Evolutionary conservation across 208 protist genomes (phyloP), one percentile per base, ranked within the genome.

Genomic region (Lotmaria passim): DNA sequence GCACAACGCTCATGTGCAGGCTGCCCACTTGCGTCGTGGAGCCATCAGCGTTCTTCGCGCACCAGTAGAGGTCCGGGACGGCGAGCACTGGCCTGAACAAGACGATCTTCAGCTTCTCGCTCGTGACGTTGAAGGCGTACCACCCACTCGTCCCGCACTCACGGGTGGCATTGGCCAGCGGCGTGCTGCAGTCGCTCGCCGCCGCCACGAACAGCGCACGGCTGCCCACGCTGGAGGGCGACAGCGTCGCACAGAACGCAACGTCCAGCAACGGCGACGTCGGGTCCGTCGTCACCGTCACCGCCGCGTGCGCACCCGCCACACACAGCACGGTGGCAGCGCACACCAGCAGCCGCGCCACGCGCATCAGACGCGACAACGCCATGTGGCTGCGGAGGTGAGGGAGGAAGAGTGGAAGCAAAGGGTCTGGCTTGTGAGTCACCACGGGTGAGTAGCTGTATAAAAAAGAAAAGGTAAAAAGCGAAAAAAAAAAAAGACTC

Each of bases 11-110:
- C 41, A 92, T 47, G 21, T 81, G 46, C 21, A 92, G 38, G 15
- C 41, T 52, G n/a, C n/a, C n/a, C n/a, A n/a, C n/a, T 19, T 47
- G 39, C 19, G 85, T 73, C 39, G 52, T 47, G 0, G 39, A 53
- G 31, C 26, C 30, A 53, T 62, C 59, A 38, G 61, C 28, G 17
- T 63, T 75, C 34, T 70, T 84, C 33, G 77, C 81, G 59, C 83
- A 93, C 69, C 83, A 79, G 74, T 83, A 86, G 41, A 88, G 51
- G 26, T 36, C 4, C n/a, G 80, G 80, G n/a, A 83, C 75, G 8
- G 36, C 15, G n/a, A n/a, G n/a, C 36, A 65, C 48, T 0, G 75
- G 57, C 39, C 69, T 73, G 38, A 57, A 39, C 17, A 69, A 24
- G 57, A 63, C 61, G 15, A 89, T 31, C 26, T 21, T 53, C 2